Evolutionary conservation across 2,329 filamentous ascomycete genomes (phyloP), one percentile per base, ranked within the genome.

Genomic region (Aspergillus pseudoglaucus): DNA sequence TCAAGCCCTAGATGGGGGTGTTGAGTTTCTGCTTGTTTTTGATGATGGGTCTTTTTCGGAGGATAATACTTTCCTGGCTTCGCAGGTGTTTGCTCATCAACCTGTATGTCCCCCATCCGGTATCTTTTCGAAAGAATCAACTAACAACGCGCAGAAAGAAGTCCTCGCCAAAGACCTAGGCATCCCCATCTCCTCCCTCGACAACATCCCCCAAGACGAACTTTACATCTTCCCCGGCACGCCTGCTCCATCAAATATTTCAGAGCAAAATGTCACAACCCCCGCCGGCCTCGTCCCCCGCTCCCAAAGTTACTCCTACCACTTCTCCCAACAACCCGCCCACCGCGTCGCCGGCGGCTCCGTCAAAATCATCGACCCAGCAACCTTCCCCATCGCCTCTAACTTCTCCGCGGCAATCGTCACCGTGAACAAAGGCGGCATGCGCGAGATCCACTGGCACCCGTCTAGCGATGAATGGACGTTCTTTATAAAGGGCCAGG

Each of bases 211-310:
- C 3, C 66, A 79, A 44, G 71, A 75, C 6, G 73, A 90, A 57
- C 86, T 87, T 57, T 90, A 88, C 73, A 90, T 90, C 63, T 90
- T 90, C 74, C 78, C 85, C 57, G 86, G 85, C 50, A 79, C 80
- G 18, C 67, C 79, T 0, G 67, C 76, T 1, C 85, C 85, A 0
- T 80, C 77, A 3, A 73, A 81, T 17, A 83, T 88, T 55, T 75
- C 81, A 7, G 74, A 85, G 7, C 85, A 88, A 61, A 75, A 76
- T 27, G 84, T 84, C 1, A 75, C 68, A 0, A 63, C 61, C 1
- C 77, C 80, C 30, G 78, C 80, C 40, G 82, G 85, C 55, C 83
- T 85, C 63, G 77, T 83, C 61, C 86, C 83, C 10, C 82, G 82
- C 63, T 74, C 80, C 51, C 75, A 83, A 48, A 76, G 18, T 43